Conservation (phyloP, 495 filamentous ascomycete genomes). For the Diplogelasinospora grovesii region DNA sequence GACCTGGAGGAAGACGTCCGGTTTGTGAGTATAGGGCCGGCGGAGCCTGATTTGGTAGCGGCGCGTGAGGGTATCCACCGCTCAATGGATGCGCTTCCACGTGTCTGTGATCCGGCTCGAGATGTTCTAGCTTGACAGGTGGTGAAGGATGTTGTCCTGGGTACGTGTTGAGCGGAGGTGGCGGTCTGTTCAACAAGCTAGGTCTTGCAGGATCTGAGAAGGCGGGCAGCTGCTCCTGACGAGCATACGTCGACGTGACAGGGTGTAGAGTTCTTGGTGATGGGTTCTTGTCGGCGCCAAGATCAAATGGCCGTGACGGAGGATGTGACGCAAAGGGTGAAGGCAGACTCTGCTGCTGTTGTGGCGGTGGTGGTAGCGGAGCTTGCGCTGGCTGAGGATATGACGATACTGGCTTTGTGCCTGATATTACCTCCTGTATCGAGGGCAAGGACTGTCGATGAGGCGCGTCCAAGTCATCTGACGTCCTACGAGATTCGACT, state of each 20-base stretch:
- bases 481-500: conserved; percentile 35
- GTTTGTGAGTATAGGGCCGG: conserved; percentile 30
- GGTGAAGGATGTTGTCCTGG: conserved; percentile 23
- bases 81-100: conserved; percentile 18
- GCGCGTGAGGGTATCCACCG: conserved; percentile 16
- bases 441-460: conserved; percentile 45
- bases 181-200: conserved; percentile 19
- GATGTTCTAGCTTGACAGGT: conserved; percentile 22
- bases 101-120: conserved; percentile 22
- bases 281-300: conserved; percentile 24
- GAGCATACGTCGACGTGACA: conserved; percentile 19
- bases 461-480: conserved; percentile 32
- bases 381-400: conserved; percentile 31
- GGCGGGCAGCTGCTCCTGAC: conserved; percentile 23
- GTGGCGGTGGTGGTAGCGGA: conserved; percentile 12
- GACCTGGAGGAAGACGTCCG: conserved; percentile 32
- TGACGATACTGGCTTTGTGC: conserved; percentile 27
- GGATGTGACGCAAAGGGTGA: conserved; percentile 26
- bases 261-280: conserved; percentile 30
- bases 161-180: conserved; percentile 29
- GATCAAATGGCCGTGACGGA: conserved; percentile 21
- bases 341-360: conserved; percentile 19
- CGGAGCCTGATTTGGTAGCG: conserved; percentile 18
- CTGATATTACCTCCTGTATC: conserved; percentile 42
- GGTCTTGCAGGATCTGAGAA: conserved; percentile 29